These are phyloP conservation scores for Fusarium ambrosium DNA, from an alignment of 2,329 filamentous ascomycete genomes.

Conservation along the genomic window DNA sequence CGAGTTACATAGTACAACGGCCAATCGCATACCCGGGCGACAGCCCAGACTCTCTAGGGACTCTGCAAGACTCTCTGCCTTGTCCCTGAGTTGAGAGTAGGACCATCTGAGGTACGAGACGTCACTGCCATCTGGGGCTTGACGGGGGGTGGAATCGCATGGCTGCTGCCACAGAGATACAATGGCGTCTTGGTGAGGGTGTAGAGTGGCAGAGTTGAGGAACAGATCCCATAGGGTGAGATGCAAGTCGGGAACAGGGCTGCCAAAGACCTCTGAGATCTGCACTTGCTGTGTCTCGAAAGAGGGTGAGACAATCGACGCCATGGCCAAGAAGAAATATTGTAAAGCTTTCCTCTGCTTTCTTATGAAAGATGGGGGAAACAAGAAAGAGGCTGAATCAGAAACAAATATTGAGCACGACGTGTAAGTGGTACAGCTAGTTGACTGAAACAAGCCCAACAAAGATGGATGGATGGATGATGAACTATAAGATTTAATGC, in stretches of 20 bases:
- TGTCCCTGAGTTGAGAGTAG: constrained; percentile 46
- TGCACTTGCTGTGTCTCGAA: constrained; percentile 9
- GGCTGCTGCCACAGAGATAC: constrained; percentile 54
- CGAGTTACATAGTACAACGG: constrained; percentile 53
- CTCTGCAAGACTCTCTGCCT: constrained; percentile 44
- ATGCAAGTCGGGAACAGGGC: constrained; percentile 45
- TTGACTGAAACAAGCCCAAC: constrained; percentile 12
- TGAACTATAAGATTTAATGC: not conserved
- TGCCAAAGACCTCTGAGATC: constrained; percentile 49
- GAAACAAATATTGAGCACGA: constrained; percentile 26
- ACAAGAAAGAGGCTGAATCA: constrained; percentile 38
- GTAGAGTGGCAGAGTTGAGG: constrained; percentile 40
- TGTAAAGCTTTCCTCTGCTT: not conserved
- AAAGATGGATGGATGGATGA: not conserved
- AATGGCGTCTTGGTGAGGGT: constrained; percentile 52
- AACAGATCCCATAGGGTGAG: constrained; percentile 53
- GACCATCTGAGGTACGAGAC: constrained; percentile 48
- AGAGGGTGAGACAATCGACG: constrained; percentile 17
- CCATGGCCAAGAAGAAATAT: constrained; percentile 19
- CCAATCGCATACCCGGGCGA: constrained; percentile 48
- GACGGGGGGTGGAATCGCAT: constrained; percentile 10
- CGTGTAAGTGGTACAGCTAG: constrained; percentile 32
- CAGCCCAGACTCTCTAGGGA: constrained; percentile 43
- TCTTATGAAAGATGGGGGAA: not conserved
- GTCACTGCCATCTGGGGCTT: constrained; percentile 1